Conservation (phyloP, 2,329 filamentous ascomycete genomes). For the Penicillium sp. region DNA sequence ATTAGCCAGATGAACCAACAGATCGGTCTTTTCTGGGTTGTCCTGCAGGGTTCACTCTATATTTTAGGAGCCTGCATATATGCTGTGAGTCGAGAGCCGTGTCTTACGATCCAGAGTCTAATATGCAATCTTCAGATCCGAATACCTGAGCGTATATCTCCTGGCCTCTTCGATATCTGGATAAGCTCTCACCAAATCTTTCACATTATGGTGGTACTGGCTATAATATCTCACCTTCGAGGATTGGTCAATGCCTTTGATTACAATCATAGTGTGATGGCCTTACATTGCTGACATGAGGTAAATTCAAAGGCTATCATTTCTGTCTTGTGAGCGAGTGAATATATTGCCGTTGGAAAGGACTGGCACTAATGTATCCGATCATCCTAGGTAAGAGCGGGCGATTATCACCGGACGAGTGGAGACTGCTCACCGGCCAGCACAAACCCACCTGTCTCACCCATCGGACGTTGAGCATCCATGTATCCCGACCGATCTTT, state of each 20-base stretch:
- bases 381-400: too few relatives aligned
- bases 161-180: constrained; percentile 5
- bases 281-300: constrained; percentile 3
- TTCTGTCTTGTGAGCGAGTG: too few relatives aligned
- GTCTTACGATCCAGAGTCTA: constrained; percentile 2
- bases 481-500: too few relatives aligned
- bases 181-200: constrained; percentile 3
- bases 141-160: constrained; percentile 3
- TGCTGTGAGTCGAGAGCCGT: constrained; percentile 21
- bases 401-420: too few relatives aligned
- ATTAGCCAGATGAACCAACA: constrained; percentile 28
- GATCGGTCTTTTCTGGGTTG: constrained; percentile 15
- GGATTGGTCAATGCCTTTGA: constrained; percentile 4
- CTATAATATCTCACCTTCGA: constrained; percentile 5
- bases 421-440: too few relatives aligned
- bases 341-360: too few relatives aligned
- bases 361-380: too few relatives aligned
- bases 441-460: too few relatives aligned
- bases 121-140: constrained; percentile 1
- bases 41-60: constrained; percentile 25
- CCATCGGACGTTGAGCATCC: too few relatives aligned
- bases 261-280: constrained; percentile 4
- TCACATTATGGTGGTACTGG: constrained; percentile 6
- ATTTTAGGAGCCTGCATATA: constrained; percentile 25
- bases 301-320: too few relatives aligned